Evolutionary conservation across 768 basidiomycete genomes (phyloP), one percentile per base, ranked within the genome.

Genomic region (Sistotremastrum niveocremeum): DNA sequence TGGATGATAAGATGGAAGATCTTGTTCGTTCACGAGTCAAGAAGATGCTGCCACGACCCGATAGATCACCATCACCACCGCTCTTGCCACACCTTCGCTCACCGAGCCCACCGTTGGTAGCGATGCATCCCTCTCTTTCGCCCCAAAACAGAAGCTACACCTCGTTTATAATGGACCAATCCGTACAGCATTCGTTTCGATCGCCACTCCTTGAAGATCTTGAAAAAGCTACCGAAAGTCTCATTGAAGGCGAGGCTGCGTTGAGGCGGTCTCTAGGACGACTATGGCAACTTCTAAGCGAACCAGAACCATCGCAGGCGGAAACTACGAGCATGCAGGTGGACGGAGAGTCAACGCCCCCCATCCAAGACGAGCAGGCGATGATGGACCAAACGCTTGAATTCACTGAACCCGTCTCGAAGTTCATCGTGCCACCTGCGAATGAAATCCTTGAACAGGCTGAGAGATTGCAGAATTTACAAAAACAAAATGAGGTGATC

Each of bases 101-200:
- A 5, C 81, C 83, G 7, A 83, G 84, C 0, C 87, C 88, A 4
- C 85, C 88, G 6, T 70, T 85, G 30, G 67, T 72, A 28, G 76
- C 85, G 0, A 85, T 87, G 3, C 89, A 88, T 56, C 76, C 79
- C 28, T 67, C 75, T 20, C 84, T 84, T 29, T 69, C 69, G 28
- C 60, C 69, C 7, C 74, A 81, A 42, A 85, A 89, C 56, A 70
- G 79, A 49, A 81, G 73, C 50, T 89, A 84, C 62, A 73, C 85
- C 12, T 84, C 86, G 0, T 85, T 87, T 54, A 85, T 91, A 9
- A 73, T 89, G 71, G 87, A 90, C 59, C 84, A 81, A 51, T 74
- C 84, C 6, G 77, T 85, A 10, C 85, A 83, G 11, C 82, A 85
- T 59, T 78, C 87, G 4, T 91, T 87, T 62, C 82, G 86, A 39